Base-by-base conservation (phyloP, 2,329 filamentous ascomycete species). In the Lasiodiplodia theobromae region DNA sequence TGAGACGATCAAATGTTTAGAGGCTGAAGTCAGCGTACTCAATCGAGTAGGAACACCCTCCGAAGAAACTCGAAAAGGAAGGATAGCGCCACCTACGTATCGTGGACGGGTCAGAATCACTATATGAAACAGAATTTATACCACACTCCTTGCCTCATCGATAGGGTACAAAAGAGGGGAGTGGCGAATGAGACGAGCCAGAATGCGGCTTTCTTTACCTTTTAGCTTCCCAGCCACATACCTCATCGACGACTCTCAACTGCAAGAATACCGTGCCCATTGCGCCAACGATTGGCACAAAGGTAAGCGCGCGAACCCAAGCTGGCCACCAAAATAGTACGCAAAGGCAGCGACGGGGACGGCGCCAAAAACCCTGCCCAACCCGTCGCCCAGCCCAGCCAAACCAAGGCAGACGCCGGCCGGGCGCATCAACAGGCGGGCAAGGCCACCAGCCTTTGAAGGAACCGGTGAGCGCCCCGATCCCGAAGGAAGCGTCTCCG, bases 121-220 rank as follows among this genome's bases (percentile, higher is more conserved):
- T 18, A n/a, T n/a, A n/a, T 47, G 16, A 47, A 7, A 8, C 40
- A 47, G 40, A 5, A 16, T 18, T 47, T 10, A 18, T 47, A 18
- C 16, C 16, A 8, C 18, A 3, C 40, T 47, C 40, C n/a, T 47
- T n/a, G 16, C 7, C 40, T 47, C 40, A 47, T 47, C 16, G 18
- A 11, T 14, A 47, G 10, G 18, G 44, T 21, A 11, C n/a, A 21
- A 1, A 47, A 6, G 18, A 47, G n/a, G 18, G 14, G 14, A 47
- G 18, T 10, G n/a, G 18, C 18, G 11, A 49, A 18, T 31, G 21
- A 44, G 28, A 47, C 4, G 52, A 38, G 38, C 37, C 28, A 64
- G 38, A 40, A 12, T 64, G 60, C 47, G 60, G 60, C 60, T 52
- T 47, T 38, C 18, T 31, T 52, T 18, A 47, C n/a, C 54, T 38